Base-by-base conservation (phyloP, 768 basidiomycete genomes). In the Serendipita sp. region DNA sequence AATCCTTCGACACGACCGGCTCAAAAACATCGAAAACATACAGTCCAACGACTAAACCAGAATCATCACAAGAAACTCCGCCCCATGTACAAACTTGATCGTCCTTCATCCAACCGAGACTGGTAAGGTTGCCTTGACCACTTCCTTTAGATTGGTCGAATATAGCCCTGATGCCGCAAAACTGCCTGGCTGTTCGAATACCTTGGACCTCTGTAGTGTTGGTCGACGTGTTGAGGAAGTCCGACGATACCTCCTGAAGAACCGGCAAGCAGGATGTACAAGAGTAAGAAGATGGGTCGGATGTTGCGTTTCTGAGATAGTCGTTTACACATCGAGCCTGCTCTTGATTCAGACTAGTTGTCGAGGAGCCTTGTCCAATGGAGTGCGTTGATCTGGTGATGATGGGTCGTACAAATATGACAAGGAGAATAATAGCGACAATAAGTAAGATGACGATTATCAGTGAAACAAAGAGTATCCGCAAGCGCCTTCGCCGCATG, bases 101-200 rank as follows among this genome's bases (percentile, higher is more conserved):
- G 60, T 80, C 76, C 66, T 76, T 75, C 53, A 74, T 72, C 80
- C 80, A 81, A 3, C 75, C 75, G 1, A 74, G 74, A 23, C 74
- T 75, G 55, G 74, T 72, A 6, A 81, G 73, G 0, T 69, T 71
- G 1, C 72, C 67, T 68, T 78, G 78, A 1, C 76, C 77, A 62
- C 71, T 69, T 15, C 70, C 66, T 15, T 73, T 69, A 8, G 77
- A 69, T 1, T 72, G 73, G 60, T 76, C 75, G 67, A 76, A 80
- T 66, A 81, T 67, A 10, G 77, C 72, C 3, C 76, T 72, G 36
- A 81, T 72, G 11, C 79, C 72, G 64, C 80, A 81, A 66, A 81
- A 81, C 66, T 81, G 80, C 0, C 77, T 62, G 3, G 75, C 76
- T 36, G 75, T 74, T 37, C 65, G 64, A 55, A 76, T 70, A 29